These are phyloP conservation scores for Linanthus parryae DNA, from an alignment of 148 eudicot species.

Conservation along the genomic window DNA sequence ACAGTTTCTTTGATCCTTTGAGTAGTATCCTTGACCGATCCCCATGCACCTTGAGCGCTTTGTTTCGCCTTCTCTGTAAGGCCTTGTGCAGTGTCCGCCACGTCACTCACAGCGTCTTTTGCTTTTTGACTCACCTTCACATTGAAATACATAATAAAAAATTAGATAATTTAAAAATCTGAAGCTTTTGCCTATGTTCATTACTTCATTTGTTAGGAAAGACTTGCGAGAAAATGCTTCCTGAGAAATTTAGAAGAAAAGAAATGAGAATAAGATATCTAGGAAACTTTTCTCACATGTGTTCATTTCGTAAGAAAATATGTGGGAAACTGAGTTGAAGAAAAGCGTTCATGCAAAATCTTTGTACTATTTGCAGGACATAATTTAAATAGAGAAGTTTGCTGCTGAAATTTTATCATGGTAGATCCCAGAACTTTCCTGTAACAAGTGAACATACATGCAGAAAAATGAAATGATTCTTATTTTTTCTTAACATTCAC, in stretches of 20 bases:
- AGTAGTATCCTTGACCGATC: slow-evolving; percentile 53
- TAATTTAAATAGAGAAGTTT: not conserved
- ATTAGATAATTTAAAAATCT: not conserved
- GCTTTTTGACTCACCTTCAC: slow-evolving; percentile 29
- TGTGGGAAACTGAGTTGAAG: not conserved
- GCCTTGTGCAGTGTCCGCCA: slow-evolving; percentile 30
- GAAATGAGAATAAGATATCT: no score
- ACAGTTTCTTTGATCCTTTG: slow-evolving; percentile 53
- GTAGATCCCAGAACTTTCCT: no score
- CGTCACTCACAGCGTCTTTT: slow-evolving; percentile 19
- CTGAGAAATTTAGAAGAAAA: no score
- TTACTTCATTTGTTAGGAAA: not conserved
- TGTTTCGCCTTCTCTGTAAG: slow-evolving; percentile 64
- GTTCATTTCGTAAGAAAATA: not conserved
- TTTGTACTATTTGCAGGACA: not conserved
- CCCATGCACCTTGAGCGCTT: slow-evolving; percentile 77
- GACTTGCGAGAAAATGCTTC: no score
- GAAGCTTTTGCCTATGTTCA: not conserved
- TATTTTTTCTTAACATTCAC: not conserved
- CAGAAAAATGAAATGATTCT: not conserved
- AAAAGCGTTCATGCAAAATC: no score
- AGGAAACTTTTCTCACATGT: not conserved
- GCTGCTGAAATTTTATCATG: not conserved
- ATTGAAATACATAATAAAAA: not conserved
- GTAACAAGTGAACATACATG: not conserved